phyloP scores from a whole-genome alignment of 2,329 filamentous ascomycete species.

The Beauveria medogensis region DNA sequence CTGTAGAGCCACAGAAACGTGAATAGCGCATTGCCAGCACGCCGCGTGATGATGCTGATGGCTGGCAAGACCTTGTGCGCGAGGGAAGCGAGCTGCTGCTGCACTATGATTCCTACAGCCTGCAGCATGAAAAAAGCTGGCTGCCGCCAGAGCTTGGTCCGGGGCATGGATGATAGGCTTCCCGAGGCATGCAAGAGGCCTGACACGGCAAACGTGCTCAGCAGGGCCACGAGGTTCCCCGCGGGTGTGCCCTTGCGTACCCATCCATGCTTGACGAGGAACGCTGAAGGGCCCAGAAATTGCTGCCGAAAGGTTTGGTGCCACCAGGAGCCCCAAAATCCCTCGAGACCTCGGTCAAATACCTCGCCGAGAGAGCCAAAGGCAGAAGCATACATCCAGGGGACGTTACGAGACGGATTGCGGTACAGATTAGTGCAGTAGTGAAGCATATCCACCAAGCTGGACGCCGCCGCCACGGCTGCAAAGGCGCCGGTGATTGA shows the following conservation, averaged over 20 bases:
- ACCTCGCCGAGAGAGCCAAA: constrained; percentile 49
- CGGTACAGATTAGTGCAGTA: constrained; percentile 40
- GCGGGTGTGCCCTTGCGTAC: constrained; percentile 24
- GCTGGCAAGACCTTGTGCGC: constrained; percentile 25
- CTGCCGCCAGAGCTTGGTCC: constrained; percentile 42
- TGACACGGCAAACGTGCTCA: constrained; percentile 51
- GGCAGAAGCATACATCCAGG: constrained; percentile 47
- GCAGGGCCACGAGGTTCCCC: constrained; percentile 21
- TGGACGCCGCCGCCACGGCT: constrained; percentile 54
- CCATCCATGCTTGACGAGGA: constrained; percentile 33
- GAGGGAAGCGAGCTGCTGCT: constrained; percentile 34
- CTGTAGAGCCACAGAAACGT: constrained; percentile 58
- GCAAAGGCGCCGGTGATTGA: constrained; percentile 48
- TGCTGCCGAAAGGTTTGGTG: constrained; percentile 79
- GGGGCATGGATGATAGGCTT: constrained; percentile 56
- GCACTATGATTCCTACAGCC: constrained; percentile 54
- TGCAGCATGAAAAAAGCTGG: constrained; percentile 67
- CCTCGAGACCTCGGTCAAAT: constrained; percentile 62
- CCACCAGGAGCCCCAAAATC: constrained; percentile 84
- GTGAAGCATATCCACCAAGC: constrained; percentile 49
- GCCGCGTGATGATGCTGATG: constrained; percentile 38
- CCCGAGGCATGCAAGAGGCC: constrained; percentile 64
- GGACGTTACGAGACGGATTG: constrained; percentile 41
- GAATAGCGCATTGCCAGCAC: constrained; percentile 52
- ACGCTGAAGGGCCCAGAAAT: constrained; percentile 53